phyloP scores from a whole-genome alignment of 164 flowering plant genomes.

The Santalum album region DNA sequence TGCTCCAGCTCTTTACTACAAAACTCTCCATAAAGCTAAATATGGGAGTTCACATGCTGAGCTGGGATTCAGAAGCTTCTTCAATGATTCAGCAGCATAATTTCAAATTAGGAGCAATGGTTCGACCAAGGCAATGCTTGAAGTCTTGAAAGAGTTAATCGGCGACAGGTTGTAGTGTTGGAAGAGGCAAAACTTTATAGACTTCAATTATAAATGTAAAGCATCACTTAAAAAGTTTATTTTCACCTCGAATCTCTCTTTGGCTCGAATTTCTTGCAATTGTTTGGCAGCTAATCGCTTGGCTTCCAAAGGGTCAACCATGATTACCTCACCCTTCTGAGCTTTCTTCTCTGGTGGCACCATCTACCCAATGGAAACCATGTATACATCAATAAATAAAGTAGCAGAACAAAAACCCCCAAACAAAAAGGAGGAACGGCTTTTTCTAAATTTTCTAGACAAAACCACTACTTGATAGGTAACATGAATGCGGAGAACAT shows the following conservation, averaged over 20 bases:
- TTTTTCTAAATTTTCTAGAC: too few species aligned
- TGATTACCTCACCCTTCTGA: slow-evolving; percentile 35
- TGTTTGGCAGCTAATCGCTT: slow-evolving; percentile 85
- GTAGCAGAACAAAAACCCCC: neutral
- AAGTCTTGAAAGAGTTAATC: too few species aligned
- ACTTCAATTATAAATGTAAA: too few species aligned
- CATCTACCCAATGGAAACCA: slow-evolving; percentile 16
- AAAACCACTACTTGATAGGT: neutral
- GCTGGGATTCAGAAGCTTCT: too few species aligned
- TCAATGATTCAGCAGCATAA: too few species aligned
- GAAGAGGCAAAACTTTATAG: too few species aligned
- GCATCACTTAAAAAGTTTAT: neutral
- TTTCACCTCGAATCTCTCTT: slow-evolving; percentile 56
- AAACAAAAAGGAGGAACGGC: neutral
- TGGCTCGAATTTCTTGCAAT: slow-evolving; percentile 62
- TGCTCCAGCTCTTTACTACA: too few species aligned
- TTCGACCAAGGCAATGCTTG: too few species aligned
- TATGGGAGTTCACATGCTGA: too few species aligned
- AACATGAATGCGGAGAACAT: neutral
- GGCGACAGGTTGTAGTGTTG: too few species aligned
- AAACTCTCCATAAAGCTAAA: too few species aligned
- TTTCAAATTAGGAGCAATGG: too few species aligned
- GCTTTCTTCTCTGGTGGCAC: slow-evolving; percentile 27
- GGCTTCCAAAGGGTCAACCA: slow-evolving; percentile 98
- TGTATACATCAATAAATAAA: neutral